These are phyloP conservation scores for Annulohypoxylon maeteangense DNA, from an alignment of 495 filamentous ascomycete genomes.

Conservation along the genomic window DNA sequence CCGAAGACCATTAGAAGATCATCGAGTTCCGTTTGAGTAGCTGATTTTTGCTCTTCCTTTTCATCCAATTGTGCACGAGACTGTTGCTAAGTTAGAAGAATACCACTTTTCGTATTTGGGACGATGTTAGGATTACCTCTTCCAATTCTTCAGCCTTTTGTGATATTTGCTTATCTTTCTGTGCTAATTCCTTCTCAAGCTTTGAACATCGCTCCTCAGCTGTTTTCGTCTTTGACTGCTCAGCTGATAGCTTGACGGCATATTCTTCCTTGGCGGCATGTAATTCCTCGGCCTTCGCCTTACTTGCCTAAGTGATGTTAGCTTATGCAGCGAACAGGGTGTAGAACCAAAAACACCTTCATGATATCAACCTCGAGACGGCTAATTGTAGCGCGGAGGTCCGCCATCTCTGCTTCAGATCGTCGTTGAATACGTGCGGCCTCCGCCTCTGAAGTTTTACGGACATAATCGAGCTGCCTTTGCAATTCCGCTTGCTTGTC, in stretches of 20 bases:
- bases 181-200: conserved; percentile 41
- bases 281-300: conserved; percentile 65
- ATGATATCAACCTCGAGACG: conserved; percentile 69
- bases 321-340: neutral
- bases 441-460: conserved; percentile 54
- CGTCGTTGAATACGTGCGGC: conserved; percentile 52
- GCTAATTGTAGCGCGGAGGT: conserved; percentile 68
- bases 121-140: conserved; percentile 34
- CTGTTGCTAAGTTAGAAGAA: conserved; percentile 38
- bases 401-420: conserved; percentile 69
- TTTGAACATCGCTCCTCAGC: conserved; percentile 36
- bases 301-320: conserved; percentile 55
- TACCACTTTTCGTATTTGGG: conserved; percentile 10
- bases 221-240: conserved; percentile 51
- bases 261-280: conserved; percentile 67
- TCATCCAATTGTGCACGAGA: conserved; percentile 53
- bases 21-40: conserved; percentile 77
- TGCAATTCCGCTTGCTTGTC: conserved; percentile 62
- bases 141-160: conserved; percentile 42
- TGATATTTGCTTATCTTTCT: conserved; percentile 42
- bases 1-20: conserved; percentile 87
- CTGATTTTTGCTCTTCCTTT: conserved; percentile 72
- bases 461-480: conserved; percentile 56
- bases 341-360: conserved; percentile 57
- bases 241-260: conserved; percentile 56